Conservation (phyloP, 169 alveolate species). For the Plasmodium berghei region DNA sequence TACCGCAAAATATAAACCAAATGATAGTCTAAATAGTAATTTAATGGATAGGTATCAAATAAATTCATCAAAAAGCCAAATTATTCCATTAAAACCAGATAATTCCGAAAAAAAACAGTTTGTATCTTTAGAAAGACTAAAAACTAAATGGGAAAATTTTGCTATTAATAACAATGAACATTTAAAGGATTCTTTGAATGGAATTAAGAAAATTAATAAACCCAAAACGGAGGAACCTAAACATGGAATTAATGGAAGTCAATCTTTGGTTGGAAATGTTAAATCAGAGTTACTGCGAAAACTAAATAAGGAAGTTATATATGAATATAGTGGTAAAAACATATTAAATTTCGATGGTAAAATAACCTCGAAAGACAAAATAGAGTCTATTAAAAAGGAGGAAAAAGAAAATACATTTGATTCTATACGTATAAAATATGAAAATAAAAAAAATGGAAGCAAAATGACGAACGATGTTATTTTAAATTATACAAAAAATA, state of each 20-base stretch:
- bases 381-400: not conserved
- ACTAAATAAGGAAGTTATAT: not conserved
- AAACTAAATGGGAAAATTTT: constrained; percentile 55
- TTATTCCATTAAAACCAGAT: constrained; percentile 7
- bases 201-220: not conserved
- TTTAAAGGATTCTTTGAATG: not conserved
- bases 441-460: not conserved
- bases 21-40: not conserved
- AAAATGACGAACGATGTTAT: not conserved
- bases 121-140: constrained; percentile 30
- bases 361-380: not conserved
- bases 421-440: too few relatives aligned
- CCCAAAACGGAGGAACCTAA: not conserved
- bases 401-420: not conserved
- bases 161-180: constrained; percentile 10
- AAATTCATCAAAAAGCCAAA: constrained; percentile 56
- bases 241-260: not conserved
- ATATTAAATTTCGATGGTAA: too few relatives aligned
- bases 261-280: constrained; percentile 22
- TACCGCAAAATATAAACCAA: constrained; percentile 16
- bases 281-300: constrained; percentile 27
- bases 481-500: not conserved
- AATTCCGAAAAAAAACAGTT: constrained; percentile 7
- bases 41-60: not conserved
- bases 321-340: too few relatives aligned